These are phyloP conservation scores for Tremella yokohamensis DNA, from an alignment of 768 basidiomycete genomes.

Conservation along the genomic window DNA sequence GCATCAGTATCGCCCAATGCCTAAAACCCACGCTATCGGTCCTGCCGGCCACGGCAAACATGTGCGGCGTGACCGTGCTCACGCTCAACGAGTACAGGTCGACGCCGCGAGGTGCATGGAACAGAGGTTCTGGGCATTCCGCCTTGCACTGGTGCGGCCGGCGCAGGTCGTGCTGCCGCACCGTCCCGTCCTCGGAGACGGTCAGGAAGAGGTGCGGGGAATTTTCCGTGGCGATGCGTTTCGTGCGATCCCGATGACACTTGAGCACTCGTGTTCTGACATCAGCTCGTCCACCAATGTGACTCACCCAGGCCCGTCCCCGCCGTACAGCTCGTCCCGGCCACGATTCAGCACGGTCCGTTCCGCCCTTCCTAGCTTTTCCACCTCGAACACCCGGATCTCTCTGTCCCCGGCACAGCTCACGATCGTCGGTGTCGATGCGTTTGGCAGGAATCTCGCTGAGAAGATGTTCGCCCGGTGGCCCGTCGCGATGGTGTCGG, in stretches of 20 bases:
- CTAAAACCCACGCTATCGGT: conserved; percentile 63
- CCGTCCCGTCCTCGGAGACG: conserved; percentile 68
- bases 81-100: conserved; percentile 69
- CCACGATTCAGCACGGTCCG: conserved; percentile 30
- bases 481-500: conserved; percentile 69
- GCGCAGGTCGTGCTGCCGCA: conserved; percentile 81
- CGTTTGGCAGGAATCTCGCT: conserved; percentile 68
- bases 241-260: conserved; percentile 69
- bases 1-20: background rate
- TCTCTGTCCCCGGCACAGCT: conserved; percentile 63
- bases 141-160: conserved; percentile 62
- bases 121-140: conserved; percentile 68
- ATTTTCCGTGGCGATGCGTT: conserved; percentile 63
- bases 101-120: conserved; percentile 58
- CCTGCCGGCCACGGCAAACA: conserved; percentile 79
- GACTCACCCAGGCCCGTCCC: conserved; percentile 37
- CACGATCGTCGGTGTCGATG: conserved; percentile 62
- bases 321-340: conserved; percentile 15
- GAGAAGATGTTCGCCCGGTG: conserved; percentile 84
- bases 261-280: conserved; percentile 54
- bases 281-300: background rate
- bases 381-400: conserved; percentile 74
- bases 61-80: conserved; percentile 74
- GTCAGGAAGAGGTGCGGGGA: conserved; percentile 41
- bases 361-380: conserved; percentile 52